Base-by-base conservation (phyloP, 139 green algal species). In the Chlorella sp. region DNA sequence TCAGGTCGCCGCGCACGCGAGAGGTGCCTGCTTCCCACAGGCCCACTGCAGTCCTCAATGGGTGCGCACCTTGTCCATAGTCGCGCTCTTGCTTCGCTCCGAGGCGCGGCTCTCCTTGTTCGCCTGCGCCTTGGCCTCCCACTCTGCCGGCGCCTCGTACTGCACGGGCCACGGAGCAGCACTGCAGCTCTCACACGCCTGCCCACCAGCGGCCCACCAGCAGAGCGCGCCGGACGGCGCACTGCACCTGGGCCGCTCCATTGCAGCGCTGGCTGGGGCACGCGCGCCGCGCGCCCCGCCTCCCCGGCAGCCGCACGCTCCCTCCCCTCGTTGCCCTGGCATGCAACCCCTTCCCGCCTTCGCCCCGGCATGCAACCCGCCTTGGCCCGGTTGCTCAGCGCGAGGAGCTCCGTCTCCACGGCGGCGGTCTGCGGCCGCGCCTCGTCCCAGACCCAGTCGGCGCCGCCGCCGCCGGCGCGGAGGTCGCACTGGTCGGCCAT, bases 401-500 rank as follows among this genome's bases (percentile, higher is more conserved):
- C 23, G 23, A 62, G 23, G 31, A 62, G 8, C 53, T 36, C 14
- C 19, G 53, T 33, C 23, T 11, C 23, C 53, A 62, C 53, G 31
- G 53, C 53, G 31, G 53, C 29, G 53, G 19, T 25, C 29, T 33
- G 29, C 23, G 8, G 31, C 53, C 14, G 53, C 59, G 27, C 7
- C 7, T 8, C 31, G 59, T 5, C 2, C 6, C 5, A 46, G 5
- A 46, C 33, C 6, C 35, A 67, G 15, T 27, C 9, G 1, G 61
- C 36, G 33, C n/a, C n/a, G 2, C 36, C 51, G 38, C 3, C 23
- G 40, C 40, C 23, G 40, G 0, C 35, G 29, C 5, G 11, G 8
- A 25, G 23, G 21, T 23, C 23, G 5, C 14, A 11, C 69, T 8
- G 70, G 48, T 42, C 78, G 53, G 76, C 77, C 62, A 93, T 89